phyloP scores from a whole-genome alignment of 2,329 filamentous ascomycete genomes.

The Sodiomyces alkalinus region DNA sequence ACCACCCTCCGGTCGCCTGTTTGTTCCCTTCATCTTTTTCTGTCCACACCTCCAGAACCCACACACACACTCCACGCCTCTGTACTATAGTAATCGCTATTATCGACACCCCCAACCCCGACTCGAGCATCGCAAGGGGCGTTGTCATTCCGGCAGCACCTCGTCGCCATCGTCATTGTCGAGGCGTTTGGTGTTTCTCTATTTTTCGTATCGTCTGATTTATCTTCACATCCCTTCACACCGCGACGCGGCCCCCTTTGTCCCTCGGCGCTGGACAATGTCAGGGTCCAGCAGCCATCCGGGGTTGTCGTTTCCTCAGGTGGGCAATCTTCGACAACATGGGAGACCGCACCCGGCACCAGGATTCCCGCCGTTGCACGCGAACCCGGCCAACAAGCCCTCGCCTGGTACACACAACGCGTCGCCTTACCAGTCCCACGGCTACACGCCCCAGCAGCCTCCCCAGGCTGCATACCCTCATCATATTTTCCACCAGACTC shows the following conservation, averaged over 20 bases:
- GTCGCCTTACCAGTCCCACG: constrained; percentile 37
- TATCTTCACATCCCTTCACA: constrained; percentile 1
- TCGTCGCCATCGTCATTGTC: background rate
- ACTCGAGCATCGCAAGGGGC: constrained; percentile 8
- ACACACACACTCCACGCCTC: constrained; percentile 21
- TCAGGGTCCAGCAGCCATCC: constrained; percentile 35
- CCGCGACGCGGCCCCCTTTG: constrained; percentile 2
- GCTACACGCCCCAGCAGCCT: constrained; percentile 37
- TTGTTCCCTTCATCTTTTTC: constrained; percentile 11
- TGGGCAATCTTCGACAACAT: constrained; percentile 26
- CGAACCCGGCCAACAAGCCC: constrained; percentile 37
- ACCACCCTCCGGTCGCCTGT: constrained; percentile 8
- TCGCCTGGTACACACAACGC: constrained; percentile 38
- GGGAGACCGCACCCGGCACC: constrained; percentile 17
- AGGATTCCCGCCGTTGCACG: constrained; percentile 29
- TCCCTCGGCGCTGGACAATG: constrained; percentile 2
- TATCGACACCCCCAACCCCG: constrained; percentile 24
- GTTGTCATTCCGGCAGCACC: constrained; percentile 5
- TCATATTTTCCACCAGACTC: constrained; percentile 32
- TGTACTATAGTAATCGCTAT: constrained; percentile 21
- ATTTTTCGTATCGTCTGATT: too few species aligned
- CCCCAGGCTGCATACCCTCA: constrained; percentile 32
- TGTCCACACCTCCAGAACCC: constrained; percentile 13
- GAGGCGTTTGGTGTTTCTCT: too few species aligned
- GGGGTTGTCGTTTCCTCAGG: constrained; percentile 36